These are phyloP conservation scores for Aristolochia californica DNA, from an alignment of 164 flowering plant species.

Conservation along the genomic window DNA sequence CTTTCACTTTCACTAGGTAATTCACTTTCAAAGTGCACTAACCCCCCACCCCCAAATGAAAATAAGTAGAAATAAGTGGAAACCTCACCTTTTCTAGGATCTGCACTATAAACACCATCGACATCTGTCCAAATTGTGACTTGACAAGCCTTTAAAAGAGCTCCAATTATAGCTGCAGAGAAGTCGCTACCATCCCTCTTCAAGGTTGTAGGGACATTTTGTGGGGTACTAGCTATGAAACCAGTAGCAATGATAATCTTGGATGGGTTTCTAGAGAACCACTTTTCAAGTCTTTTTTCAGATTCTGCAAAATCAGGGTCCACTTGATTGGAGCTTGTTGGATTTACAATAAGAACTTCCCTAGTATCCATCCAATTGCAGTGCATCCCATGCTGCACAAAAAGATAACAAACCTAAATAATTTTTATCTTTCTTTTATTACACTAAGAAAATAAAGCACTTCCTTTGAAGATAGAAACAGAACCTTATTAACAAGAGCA, in stretches of 20 bases:
- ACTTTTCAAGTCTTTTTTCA: constrained; percentile 62
- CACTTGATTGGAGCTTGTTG: constrained; percentile 73
- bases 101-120: constrained; percentile 98
- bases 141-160: constrained; percentile 68
- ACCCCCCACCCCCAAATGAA: too few species aligned
- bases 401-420: constrained; percentile 1
- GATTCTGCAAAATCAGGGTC: constrained; percentile 86
- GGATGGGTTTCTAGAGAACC: constrained; percentile 61
- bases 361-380: constrained; percentile 97
- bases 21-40: too few species aligned
- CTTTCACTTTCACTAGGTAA: too few species aligned
- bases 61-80: neutral
- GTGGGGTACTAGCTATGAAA: constrained; percentile 84
- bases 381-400: constrained; percentile 48
- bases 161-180: constrained; percentile 98
- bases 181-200: constrained; percentile 99
- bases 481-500: constrained; percentile 58
- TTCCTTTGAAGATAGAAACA: neutral
- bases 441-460: neutral
- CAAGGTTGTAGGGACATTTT: constrained; percentile 90
- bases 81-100: constrained; percentile 87
- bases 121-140: constrained; percentile 99
- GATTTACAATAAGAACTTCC: constrained; percentile 87
- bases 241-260: constrained; percentile 81
- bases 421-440: neutral